Conservation (phyloP, 2,329 filamentous ascomycete species). For the Tolypocladium capitatum region DNA sequence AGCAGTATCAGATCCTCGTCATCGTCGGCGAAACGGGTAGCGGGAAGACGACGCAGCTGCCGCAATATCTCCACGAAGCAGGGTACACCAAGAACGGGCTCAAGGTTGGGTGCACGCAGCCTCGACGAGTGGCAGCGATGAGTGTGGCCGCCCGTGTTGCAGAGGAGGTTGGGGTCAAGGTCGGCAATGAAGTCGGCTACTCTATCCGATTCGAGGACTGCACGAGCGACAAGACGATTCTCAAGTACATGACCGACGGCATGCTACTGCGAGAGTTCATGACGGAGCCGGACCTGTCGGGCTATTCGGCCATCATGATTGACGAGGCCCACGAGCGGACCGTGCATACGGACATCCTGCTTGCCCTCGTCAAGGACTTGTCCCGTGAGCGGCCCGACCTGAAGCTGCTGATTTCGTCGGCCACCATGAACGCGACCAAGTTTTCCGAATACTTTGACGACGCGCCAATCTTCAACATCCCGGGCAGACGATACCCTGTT, state of each 20-base stretch:
- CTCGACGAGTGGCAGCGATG: constrained; percentile 92
- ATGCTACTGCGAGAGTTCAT: constrained; percentile 86
- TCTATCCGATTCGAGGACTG: constrained; percentile 89
- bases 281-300: constrained; percentile 70
- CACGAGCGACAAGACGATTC: constrained; percentile 76
- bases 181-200: constrained; percentile 89
- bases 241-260: constrained; percentile 97
- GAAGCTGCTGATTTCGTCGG: constrained; percentile 83
- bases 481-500: constrained; percentile 76
- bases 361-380: constrained; percentile 81
- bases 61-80: constrained; percentile 85
- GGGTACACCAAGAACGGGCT: constrained; percentile 73
- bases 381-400: constrained; percentile 71
- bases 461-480: constrained; percentile 88
- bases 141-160: constrained; percentile 92
- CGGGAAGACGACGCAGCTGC: constrained; percentile 90
- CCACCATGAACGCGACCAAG: constrained; percentile 87
- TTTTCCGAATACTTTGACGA: constrained; percentile 88
- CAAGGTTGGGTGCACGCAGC: constrained; percentile 89
- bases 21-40: constrained; percentile 91
- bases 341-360: constrained; percentile 77
- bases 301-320: constrained; percentile 85
- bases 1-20: constrained; percentile 74
- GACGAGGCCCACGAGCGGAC: constrained; percentile 96
- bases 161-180: constrained; percentile 79